Evolutionary conservation across 371 early-diverging fungal species (phyloP), one percentile per base, ranked within the genome.

Genomic region (Mucor sp.): DNA sequence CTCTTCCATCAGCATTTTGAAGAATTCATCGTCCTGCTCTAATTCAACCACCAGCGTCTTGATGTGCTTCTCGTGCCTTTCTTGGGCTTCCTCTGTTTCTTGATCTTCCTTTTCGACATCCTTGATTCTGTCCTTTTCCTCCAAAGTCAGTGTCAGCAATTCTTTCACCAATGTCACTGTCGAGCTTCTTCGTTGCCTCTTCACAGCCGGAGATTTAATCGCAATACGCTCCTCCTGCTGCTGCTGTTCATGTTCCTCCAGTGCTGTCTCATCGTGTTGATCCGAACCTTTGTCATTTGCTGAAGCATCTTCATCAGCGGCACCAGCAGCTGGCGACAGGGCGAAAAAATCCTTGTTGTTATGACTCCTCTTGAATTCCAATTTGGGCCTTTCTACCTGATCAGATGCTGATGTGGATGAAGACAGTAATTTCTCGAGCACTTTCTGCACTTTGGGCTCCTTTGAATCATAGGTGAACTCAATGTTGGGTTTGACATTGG

Each of bases 21-120:
- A 87, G 62, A 89, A 89, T 44, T 85, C 87, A 27, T 87, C 82
- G 60, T 89, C 89, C 12, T 76, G 80, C 53, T 85, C 80, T 35
- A 88, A 62, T 47, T 88, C 87, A 44, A 88, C 81, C 27, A 85
- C 82, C 1, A 88, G 47, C 3, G 80, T 76, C 27, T 85, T 84
- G 14, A 71, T 27, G 7, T 61, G 55, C 30, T 33, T 33, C 3
- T 43, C 37, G 11, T 30, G 39, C 25, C 39, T 37, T 23, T 58
- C 21, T 5, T 66, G 32, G 14, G 3, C 50, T 12, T 33, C 35
- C 6, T 32, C 25, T 25, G 59, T 55, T 9, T 66, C 58, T 6
- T 58, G 41, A 4, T 17, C 21, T 37, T 59, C 48, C 30, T 30
- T 47, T 6, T 25, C n/a, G 17, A 33, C 43, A 6, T 43, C 30